Evolutionary conservation across 1,139 yeast species (phyloP), one percentile per base, ranked within the genome.

Genomic region (Blastobotrys illinoisensis): DNA sequence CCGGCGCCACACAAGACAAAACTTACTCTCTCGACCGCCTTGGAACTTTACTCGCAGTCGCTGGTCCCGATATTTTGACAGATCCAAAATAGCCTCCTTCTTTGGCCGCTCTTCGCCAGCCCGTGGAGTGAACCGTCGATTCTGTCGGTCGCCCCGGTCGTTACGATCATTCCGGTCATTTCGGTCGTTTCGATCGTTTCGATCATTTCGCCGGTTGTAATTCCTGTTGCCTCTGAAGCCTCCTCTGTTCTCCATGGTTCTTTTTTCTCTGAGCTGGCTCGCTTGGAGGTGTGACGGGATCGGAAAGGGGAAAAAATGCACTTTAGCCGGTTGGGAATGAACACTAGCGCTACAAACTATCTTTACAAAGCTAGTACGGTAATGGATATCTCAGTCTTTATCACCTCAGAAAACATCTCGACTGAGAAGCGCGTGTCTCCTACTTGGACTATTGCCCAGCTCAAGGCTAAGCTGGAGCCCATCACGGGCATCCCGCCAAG

Each of bases 11-110:
- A 23, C 20, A 16, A 18, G 19, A 24, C 9, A 36, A n/a, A 32
- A 16, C 9, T 44, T 49, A 54, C 57, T 47, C 32, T 76, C 78
- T 68, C 97, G 81, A 13, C 97, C 97, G n/a, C 96, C 96, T 62
- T 85, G 80, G 67, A 93, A 83, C 66, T 87, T 84, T 56, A 90
- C 95, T 63, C 86, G 79, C 52, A 93, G 82, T 61, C 79, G 73
- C 62, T 86, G 78, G 68, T 88, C 95, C 65, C 83, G 81, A 68
- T 88, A 88, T 66, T 84, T 86, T 60, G 85, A 81, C 60, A 93
- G 77, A 68, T 91, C 95, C 59, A 90, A 75, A 61, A 91, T 89
- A 26, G 97, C 96, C 61, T 91, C 97, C 71, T 88, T 84, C 74
- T 85, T 86, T 36, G 96, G 96, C 11, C 91, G 83, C 64, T 85